Evolutionary conservation across 208 protist genomes (phyloP).

Genomic region (Trypanosoma mega): DNA sequence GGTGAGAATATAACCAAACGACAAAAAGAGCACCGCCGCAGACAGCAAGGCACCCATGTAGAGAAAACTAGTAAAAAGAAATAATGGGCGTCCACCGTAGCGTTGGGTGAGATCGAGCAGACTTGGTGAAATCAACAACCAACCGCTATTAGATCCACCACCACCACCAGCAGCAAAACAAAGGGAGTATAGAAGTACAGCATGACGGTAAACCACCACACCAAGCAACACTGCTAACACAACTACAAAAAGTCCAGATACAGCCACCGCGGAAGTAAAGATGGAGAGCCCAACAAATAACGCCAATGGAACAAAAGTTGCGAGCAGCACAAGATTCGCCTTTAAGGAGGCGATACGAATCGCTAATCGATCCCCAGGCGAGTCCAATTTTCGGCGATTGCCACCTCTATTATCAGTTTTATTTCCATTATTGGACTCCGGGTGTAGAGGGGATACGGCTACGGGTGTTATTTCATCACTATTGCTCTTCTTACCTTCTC

Average conservation of each 20-base stretch:
- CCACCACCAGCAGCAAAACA: conserved; percentile 13
- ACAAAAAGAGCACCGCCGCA: conserved; percentile 18
- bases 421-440: background rate
- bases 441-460: background rate
- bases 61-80: background rate
- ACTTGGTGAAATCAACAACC: conserved; percentile 18
- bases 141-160: conserved; percentile 11
- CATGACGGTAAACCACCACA: conserved; percentile 21
- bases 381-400: background rate
- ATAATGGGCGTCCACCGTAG: background rate
- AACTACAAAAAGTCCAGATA: conserved; percentile 20
- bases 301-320: conserved; percentile 4
- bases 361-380: background rate
- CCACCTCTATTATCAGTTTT: background rate
- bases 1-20: conserved; percentile 18
- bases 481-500: background rate
- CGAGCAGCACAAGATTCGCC: conserved; percentile 19
- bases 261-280: conserved; percentile 16
- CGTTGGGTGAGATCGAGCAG: conserved; percentile 19
- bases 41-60: conserved; percentile 4
- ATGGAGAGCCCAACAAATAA: conserved; percentile 18
- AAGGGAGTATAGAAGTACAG: conserved; percentile 14
- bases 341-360: conserved; percentile 16
- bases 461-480: background rate
- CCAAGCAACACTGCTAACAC: conserved; percentile 2